Base-by-base conservation (phyloP, 2,329 filamentous ascomycete genomes). In the Neoascochyta sp. region DNA sequence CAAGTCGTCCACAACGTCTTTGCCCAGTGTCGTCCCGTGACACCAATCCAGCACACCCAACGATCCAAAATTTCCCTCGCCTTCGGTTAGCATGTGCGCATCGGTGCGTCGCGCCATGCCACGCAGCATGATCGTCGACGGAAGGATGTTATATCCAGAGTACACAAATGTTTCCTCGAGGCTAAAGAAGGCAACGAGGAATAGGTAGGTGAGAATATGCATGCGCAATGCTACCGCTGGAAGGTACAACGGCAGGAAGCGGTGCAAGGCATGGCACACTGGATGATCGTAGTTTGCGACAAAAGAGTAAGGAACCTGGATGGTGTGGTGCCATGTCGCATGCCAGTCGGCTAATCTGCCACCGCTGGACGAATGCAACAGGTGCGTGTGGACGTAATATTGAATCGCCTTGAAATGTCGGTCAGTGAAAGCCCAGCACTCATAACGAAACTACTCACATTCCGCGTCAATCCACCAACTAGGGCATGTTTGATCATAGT, bases 311-410 rank as follows among this genome's bases (percentile, higher is more conserved):
- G 80, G 76, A 2, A 74, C 68, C 14, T 58, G 57, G 34, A 75
- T 65, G 26, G 68, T 61, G 63, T 86, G 78, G 34, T 78, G 76
- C 76, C 76, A 80, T 18, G 51, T 47, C 12, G 62, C 39, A 47
- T 81, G 77, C 52, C 63, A 51, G 11, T 45, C 27, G 9, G 57
- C 57, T 5, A 63, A 35, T 16, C 36, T 49, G 10, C 52, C 48
- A 20, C 50, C 47, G 10, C 25, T 41, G 0, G 58, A 46, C 0
- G 53, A 62, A 63, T 94, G 87, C 7, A 95, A 72, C 15, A 82
- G 36, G 52, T 75, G 75, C 29, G 83, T 80, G 64, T 94, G 87
- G 45, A 86, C 71, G 47, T 78, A 74, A 59, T 93, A 95, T 34
- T 80, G 76, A 8, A 88, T 55, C 5, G 78, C 50, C 66, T 86